Evolutionary conservation across 345 rosid species (phyloP).

Genomic region (Citrus maxima): DNA sequence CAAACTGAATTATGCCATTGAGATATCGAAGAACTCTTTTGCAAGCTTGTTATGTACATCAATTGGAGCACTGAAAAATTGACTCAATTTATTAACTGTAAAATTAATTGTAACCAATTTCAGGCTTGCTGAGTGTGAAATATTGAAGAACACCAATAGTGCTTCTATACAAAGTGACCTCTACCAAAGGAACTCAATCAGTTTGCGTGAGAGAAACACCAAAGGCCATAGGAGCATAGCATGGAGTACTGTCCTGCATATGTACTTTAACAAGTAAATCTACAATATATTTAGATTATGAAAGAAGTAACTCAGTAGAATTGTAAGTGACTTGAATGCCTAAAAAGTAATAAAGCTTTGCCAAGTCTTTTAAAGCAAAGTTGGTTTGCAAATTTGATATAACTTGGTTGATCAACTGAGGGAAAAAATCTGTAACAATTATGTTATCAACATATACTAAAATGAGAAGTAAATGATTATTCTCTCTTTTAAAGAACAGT

Average conservation of each 20-base stretch:
- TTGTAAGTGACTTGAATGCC: neutral
- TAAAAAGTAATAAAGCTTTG: neutral
- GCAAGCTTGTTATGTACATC: neutral
- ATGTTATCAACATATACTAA: no score
- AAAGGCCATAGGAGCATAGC: accelerated
- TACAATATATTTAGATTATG: neutral
- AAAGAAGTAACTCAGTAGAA: neutral
- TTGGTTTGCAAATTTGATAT: no score
- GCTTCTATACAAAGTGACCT: neutral
- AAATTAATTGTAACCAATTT: neutral
- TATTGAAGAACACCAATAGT: neutral
- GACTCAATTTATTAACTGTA: neutral
- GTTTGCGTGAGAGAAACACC: no score
- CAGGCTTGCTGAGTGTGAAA: neutral
- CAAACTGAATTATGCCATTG: neutral
- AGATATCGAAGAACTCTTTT: neutral
- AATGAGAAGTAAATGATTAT: neutral
- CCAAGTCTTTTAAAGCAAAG: neutral
- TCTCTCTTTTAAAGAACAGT: no score
- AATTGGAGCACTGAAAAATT: neutral
- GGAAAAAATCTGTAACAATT: no score
- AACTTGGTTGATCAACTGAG: neutral
- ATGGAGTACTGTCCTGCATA: no score
- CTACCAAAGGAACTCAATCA: no score
- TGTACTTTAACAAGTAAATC: neutral